Percentiles rank a stretch among this genome's conserved stretches.
phyloP scores from a whole-genome alignment of 495 filamentous ascomycete genomes.

The Penicillium canescens region DNA sequence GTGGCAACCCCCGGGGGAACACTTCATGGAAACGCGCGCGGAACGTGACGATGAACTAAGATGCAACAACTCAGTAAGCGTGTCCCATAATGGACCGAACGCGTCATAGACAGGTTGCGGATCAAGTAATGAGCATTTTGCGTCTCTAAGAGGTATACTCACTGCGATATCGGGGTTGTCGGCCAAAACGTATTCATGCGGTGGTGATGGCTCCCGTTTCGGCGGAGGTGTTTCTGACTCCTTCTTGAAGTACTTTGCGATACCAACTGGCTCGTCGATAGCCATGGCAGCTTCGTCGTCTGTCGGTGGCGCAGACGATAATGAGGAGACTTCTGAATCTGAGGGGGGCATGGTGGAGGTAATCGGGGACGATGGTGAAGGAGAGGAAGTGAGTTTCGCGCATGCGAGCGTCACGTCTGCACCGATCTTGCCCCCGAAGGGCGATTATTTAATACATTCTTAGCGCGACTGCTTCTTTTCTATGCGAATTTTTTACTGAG shows the following conservation, averaged over 20 bases:
- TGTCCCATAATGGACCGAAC: slow-evolving; percentile 27
- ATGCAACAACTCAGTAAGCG: slow-evolving; percentile 42
- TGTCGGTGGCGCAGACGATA: slow-evolving; percentile 58
- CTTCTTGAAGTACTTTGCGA: slow-evolving; percentile 50
- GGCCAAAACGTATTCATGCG: slow-evolving; percentile 83
- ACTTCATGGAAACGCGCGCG: slow-evolving; percentile 87
- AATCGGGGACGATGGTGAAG: slow-evolving; percentile 24
- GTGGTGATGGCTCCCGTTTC: slow-evolving; percentile 78
- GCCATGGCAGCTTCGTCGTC: slow-evolving; percentile 54
- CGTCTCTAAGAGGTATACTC: slow-evolving; percentile 41
- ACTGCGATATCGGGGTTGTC: slow-evolving; percentile 89
- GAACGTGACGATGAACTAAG: slow-evolving; percentile 96
- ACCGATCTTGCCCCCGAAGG: slow-evolving; percentile 28
- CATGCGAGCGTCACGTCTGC: slow-evolving; percentile 33
- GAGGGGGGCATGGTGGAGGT: slow-evolving; percentile 50
- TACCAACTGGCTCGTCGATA: slow-evolving; percentile 43
- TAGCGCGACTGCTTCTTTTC: slow-evolving; percentile 11
- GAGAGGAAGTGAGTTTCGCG: slow-evolving; percentile 26
- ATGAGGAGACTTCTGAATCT: slow-evolving; percentile 57
- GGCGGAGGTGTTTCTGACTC: slow-evolving; percentile 63
- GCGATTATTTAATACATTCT: slow-evolving; percentile 16
- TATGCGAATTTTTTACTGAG: neutral
- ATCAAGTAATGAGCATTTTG: neutral
- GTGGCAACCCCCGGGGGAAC: slow-evolving; percentile 80
- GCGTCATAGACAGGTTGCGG: slow-evolving; percentile 29